Conservation (phyloP, 1,139 yeast species). For the Torulaspora globosa region DNA sequence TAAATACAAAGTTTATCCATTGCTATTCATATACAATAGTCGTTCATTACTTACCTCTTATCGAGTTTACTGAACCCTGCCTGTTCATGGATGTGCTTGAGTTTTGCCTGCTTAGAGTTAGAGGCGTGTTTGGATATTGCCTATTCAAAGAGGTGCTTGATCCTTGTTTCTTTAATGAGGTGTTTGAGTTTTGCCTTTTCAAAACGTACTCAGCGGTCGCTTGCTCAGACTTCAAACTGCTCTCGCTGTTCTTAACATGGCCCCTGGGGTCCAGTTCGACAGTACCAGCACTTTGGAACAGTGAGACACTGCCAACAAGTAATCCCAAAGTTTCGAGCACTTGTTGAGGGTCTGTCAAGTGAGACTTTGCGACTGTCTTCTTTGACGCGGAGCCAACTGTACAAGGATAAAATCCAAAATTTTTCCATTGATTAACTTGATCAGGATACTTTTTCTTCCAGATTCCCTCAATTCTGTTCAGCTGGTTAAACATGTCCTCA, state of each 20-base stretch:
- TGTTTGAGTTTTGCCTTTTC: constrained; percentile 20
- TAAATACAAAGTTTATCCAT: neutral
- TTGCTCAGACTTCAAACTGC: constrained; percentile 36
- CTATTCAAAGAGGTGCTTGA: constrained; percentile 6
- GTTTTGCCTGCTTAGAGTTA: constrained; percentile 5
- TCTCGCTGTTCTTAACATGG: constrained; percentile 44
- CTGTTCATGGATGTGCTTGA: constrained; percentile 6
- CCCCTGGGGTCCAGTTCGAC: constrained; percentile 74
- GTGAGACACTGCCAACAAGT: constrained; percentile 67
- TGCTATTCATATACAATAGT: neutral
- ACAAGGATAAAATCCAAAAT: constrained; percentile 75
- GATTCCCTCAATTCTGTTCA: constrained; percentile 54
- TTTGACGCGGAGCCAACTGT: constrained; percentile 95
- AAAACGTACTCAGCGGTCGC: constrained; percentile 33
- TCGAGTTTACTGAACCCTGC: constrained; percentile 3
- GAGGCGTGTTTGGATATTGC: neutral
- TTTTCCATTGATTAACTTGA: constrained; percentile 45
- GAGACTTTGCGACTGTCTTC: constrained; percentile 82
- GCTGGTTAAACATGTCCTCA: constrained; percentile 90
- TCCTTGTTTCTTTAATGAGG: constrained; percentile 9
- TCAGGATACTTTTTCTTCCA: constrained; percentile 38
- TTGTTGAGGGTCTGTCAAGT: constrained; percentile 78
- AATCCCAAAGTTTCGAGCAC: constrained; percentile 83
- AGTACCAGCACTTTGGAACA: constrained; percentile 73
- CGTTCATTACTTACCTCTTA: neutral